Base-by-base conservation (phyloP, 306 rosid genomes). In the Crataegus laevigata region DNA sequence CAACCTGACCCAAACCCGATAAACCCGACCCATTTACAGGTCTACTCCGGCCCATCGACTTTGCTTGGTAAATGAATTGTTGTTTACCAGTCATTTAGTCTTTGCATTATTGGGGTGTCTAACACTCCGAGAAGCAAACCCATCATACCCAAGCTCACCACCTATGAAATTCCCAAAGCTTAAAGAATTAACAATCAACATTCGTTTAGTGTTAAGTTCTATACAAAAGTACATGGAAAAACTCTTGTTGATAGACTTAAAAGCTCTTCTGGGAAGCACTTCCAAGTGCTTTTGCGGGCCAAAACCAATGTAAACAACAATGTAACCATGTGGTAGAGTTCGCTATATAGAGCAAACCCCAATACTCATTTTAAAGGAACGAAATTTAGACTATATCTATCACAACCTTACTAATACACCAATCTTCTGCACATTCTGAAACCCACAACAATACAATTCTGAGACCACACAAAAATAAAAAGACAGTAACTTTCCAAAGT, bases 21-120 rank as follows among this genome's bases (percentile, higher is more conserved):
- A n/a, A n/a, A n/a, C n/a, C n/a, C n/a, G n/a, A n/a, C n/a, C n/a
- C n/a, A n/a, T n/a, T n/a, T n/a, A n/a, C n/a, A n/a, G n/a, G n/a
- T n/a, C n/a, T n/a, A n/a, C 97, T 84, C 47, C 81, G 87, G 28
- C 97, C 99, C 97, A 94, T 94, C 78, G 92, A 97, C 86, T 91
- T 94, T 40, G 96, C 97, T 81, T 87, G 89, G 77, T 76, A 88
- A 45, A 92, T 68, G 66, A 94, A 22, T 73, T 92, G 91, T 77
- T 94, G 92, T 66, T 38, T 90, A 70, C 87, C 90, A 72, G 89
- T 84, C 97, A 94, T 94, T 83, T 90, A 85, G 1, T 89, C 91
- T 71, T n/a, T 89, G 92, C 89, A 84, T 78, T 50, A 92, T 2
- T 62, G 97, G 96, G 72, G 77, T 94, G 81, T 94, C 99, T 70